Base-by-base conservation (phyloP, 768 basidiomycete species). In the Kwoniella bestiolae region DNA sequence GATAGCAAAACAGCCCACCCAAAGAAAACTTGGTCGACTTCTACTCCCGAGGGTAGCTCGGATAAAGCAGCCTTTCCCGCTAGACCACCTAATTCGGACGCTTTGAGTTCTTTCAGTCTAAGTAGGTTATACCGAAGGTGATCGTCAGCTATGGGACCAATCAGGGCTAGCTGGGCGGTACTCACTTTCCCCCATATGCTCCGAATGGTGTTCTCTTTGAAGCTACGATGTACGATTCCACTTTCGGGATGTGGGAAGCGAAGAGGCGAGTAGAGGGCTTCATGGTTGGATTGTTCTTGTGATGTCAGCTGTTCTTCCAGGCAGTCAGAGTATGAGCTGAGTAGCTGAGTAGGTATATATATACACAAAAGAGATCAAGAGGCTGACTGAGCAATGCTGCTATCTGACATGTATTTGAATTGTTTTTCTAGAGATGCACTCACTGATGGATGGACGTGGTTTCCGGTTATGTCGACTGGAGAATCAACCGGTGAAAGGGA, bases 1-100 rank as follows among this genome's bases (percentile, higher is more conserved):
- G 8, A 3, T 25, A 28, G 28, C 9, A 38, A n/a, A n/a, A 11
- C 16, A 55, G 57, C 82, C 69, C 58, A 82, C 81, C 82, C 82
- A 55, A 82, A 82, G 67, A 81, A 79, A 2, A 83, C 81, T 46
- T 79, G 75, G 67, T 83, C 82, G 1, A 83, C 81, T 59, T 80
- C 67, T 5, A 81, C 69, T 11, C 76, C 80, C 12, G 73, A 61
- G 0, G 82, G 82, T 6, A 83, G 68, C 35, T 81, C 77, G 9
- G 76, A 78, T 5, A 83, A 68, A n/a, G 82, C 82, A 11, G 82
- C 82, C 60, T 78, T 80, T 8, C 79, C 77, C 3, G 81, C 82
- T 28, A 79, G 52, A 2, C 82, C 82, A 25, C 82, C 82, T 7
- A 83, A 76, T 58, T 82, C 72, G 1, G 79, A 72, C 3, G 79